Conservation (phyloP, 2,329 filamentous ascomycete species). For the Monilinia vaccinii-corymbosi region DNA sequence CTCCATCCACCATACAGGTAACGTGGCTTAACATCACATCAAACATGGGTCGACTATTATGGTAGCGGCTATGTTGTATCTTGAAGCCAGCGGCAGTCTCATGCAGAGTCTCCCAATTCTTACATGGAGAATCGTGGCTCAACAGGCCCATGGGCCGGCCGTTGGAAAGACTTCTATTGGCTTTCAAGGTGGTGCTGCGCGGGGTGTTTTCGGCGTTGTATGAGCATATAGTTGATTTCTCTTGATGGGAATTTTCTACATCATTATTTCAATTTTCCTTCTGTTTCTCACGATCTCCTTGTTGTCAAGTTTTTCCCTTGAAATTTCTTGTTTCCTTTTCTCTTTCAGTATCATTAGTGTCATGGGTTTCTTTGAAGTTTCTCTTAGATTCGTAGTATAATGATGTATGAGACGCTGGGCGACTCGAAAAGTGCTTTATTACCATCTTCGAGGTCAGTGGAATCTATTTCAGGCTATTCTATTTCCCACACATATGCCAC, state of each 20-base stretch:
- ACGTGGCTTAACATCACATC: constrained; percentile 10
- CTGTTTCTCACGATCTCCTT: constrained; percentile 1
- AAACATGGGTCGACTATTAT: constrained; percentile 8
- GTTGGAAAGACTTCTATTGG: constrained; percentile 12
- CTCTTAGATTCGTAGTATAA: constrained; percentile 22
- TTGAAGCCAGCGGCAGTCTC: constrained; percentile 8
- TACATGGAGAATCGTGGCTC: constrained; percentile 7
- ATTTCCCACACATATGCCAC: constrained; percentile 2
- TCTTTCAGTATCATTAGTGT: constrained; percentile 12
- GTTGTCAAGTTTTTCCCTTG: constrained; percentile 4
- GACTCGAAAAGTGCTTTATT: constrained; percentile 23
- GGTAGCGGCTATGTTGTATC: constrained; percentile 10
- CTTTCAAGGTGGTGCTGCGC: constrained; percentile 12
- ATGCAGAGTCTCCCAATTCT: constrained; percentile 5
- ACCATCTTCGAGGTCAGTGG: constrained; percentile 25
- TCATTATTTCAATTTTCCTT: constrained; percentile 11
- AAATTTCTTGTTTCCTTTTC: constrained; percentile 22
- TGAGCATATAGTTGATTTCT: constrained; percentile 10
- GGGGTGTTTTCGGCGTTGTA: neutral
- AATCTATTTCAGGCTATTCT: constrained; percentile 2
- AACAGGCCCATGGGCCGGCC: constrained; percentile 4
- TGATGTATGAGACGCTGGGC: constrained; percentile 30
- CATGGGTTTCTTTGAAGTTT: constrained; percentile 14
- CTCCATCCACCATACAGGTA: constrained; percentile 7
- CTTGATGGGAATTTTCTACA: constrained; percentile 8